Evolutionary conservation across 768 basidiomycete genomes (phyloP).

Genomic region (Hemileccinum rubropunctum): DNA sequence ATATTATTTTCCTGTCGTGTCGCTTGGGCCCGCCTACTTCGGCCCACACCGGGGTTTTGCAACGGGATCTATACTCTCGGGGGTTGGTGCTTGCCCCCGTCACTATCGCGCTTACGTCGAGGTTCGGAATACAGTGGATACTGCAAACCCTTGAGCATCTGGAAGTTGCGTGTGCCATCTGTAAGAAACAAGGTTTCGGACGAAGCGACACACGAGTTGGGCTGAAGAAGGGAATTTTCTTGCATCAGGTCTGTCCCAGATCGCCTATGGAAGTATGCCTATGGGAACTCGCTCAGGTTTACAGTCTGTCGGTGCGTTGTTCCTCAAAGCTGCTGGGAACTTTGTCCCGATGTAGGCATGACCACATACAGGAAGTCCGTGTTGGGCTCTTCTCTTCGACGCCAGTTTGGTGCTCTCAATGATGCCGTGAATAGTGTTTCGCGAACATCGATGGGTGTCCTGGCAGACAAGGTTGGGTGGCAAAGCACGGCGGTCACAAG

Average conservation of each 20-base stretch:
- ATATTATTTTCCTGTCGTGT: conserved; percentile 1
- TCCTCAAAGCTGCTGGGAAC: conserved; percentile 2
- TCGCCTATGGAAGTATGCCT: background rate
- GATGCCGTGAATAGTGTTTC: background rate
- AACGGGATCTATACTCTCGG: background rate
- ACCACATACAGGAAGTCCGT: background rate
- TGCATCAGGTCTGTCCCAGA: conserved; percentile 2
- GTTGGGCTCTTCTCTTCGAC: background rate
- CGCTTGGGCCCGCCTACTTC: background rate
- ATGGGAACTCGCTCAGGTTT: background rate
- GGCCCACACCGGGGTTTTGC: background rate
- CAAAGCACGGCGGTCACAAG: background rate
- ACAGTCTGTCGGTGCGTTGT: background rate
- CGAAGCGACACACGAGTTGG: background rate
- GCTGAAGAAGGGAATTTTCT: background rate
- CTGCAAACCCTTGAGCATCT: background rate
- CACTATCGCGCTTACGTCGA: background rate
- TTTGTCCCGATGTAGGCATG: conserved; percentile 1
- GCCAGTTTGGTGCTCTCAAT: conserved; percentile 1
- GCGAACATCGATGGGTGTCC: background rate
- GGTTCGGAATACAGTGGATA: background rate
- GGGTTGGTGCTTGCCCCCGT: background rate
- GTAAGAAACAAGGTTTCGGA: background rate
- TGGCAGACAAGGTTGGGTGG: conserved; percentile 1
- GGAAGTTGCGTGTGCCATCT: background rate